Evolutionary conservation across 495 filamentous ascomycete genomes (phyloP).

Genomic region (Mytilinidion resinicola): DNA sequence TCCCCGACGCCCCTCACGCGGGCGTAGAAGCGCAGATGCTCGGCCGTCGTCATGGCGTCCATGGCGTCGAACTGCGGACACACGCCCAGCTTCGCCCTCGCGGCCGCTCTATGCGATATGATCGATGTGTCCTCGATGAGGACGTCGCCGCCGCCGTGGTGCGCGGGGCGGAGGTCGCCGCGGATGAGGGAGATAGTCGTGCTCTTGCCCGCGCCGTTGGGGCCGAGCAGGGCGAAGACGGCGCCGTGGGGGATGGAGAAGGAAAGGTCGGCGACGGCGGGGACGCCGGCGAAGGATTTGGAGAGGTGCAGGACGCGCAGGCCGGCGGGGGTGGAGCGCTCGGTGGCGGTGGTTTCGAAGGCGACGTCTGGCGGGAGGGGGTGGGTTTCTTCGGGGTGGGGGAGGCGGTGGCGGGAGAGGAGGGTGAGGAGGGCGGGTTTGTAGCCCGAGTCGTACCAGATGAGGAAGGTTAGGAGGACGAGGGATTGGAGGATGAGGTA

Average conservation of each 20-base stretch:
- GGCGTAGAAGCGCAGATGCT: slow-evolving; percentile 71
- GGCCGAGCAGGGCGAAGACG: slow-evolving; percentile 79
- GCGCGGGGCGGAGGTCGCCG: slow-evolving; percentile 57
- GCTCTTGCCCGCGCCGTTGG: slow-evolving; percentile 83
- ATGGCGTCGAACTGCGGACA: slow-evolving; percentile 66
- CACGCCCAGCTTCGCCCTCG: slow-evolving; percentile 68
- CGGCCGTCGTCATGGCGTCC: slow-evolving; percentile 44
- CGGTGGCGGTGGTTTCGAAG: slow-evolving; percentile 44
- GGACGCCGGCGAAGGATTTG: slow-evolving; percentile 50
- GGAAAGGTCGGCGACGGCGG: slow-evolving; percentile 73
- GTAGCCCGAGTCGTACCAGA: slow-evolving; percentile 69
- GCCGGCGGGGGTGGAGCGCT: slow-evolving; percentile 49
- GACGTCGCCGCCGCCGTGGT: slow-evolving; percentile 55
- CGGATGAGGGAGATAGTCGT: slow-evolving; percentile 80
- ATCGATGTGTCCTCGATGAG: slow-evolving; percentile 69
- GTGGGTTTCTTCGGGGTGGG: slow-evolving; percentile 45
- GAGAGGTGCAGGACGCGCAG: slow-evolving; percentile 69
- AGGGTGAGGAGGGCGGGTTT: slow-evolving; percentile 44
- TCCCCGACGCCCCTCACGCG: slow-evolving; percentile 59
- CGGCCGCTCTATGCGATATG: slow-evolving; percentile 52
- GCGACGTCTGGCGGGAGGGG: slow-evolving; percentile 43
- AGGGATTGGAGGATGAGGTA: slow-evolving; percentile 70
- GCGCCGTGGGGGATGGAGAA: slow-evolving; percentile 73
- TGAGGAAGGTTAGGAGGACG: slow-evolving; percentile 57
- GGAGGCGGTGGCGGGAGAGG: slow-evolving; percentile 4